Evolutionary conservation across 768 basidiomycete genomes (phyloP).

Genomic region (Pholiota molesta): DNA sequence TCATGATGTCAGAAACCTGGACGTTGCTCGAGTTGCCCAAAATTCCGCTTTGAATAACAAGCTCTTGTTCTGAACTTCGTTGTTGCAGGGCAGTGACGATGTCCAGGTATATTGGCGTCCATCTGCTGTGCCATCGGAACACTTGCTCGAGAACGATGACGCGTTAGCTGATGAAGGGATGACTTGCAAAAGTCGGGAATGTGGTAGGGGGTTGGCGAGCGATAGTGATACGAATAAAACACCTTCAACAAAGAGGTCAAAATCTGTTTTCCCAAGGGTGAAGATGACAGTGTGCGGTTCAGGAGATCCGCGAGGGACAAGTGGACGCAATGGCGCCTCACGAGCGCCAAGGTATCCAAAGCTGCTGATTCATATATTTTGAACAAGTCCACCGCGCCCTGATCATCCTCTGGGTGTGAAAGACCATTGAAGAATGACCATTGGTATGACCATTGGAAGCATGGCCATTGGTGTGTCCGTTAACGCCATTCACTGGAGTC

Average conservation of each 20-base stretch:
- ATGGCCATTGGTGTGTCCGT: constrained; percentile 32
- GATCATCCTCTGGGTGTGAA: constrained; percentile 24
- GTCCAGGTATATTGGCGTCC: constrained; percentile 88
- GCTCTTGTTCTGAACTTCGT: constrained; percentile 47
- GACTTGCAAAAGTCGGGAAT: constrained; percentile 53
- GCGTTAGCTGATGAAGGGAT: constrained; percentile 67
- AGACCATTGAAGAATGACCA: constrained; percentile 20
- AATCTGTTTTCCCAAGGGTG: constrained; percentile 57
- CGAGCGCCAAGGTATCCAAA: constrained; percentile 61
- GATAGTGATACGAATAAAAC: constrained; percentile 66
- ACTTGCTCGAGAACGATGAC: constrained; percentile 86
- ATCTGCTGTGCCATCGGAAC: constrained; percentile 75
- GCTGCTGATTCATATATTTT: constrained; percentile 71
- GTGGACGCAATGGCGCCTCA: constrained; percentile 63
- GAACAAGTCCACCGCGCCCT: constrained; percentile 37
- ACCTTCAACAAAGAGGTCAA: constrained; percentile 51
- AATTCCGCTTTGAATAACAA: constrained; percentile 62
- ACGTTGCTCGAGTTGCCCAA: constrained; percentile 54
- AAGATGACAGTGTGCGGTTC: constrained; percentile 72
- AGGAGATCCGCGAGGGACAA: constrained; percentile 51
- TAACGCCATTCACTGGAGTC: constrained; percentile 28
- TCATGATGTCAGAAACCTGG: constrained; percentile 46
- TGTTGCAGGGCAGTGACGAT: constrained; percentile 73
- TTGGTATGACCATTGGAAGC: constrained; percentile 19
- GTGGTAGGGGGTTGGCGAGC: constrained; percentile 73